Conservation (phyloP, 2,329 filamentous ascomycete genomes). For the Pseudonectria buxi region DNA sequence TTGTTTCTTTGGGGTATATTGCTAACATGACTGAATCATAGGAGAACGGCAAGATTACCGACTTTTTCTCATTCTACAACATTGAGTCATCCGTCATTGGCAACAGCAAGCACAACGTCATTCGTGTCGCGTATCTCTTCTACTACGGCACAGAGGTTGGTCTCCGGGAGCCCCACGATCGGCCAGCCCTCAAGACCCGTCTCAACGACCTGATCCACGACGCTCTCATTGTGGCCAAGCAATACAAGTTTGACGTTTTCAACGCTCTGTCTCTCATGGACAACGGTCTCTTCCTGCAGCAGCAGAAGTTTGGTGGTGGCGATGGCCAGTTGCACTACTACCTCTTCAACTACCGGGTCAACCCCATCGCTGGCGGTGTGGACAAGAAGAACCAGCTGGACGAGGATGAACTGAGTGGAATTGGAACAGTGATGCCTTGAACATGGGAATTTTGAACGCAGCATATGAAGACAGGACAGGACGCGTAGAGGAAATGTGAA, state of each 20-base stretch:
- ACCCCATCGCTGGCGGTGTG: slow-evolving; percentile 78
- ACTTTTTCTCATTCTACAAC: slow-evolving; percentile 96
- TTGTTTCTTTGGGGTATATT: no score
- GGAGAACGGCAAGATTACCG: slow-evolving; percentile 69
- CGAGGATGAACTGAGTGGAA: slow-evolving; percentile 70
- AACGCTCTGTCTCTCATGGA: slow-evolving; percentile 92
- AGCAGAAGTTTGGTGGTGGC: slow-evolving; percentile 90
- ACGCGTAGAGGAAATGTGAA: no score
- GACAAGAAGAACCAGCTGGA: slow-evolving; percentile 74
- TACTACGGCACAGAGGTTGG: slow-evolving; percentile 88
- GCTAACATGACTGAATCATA: slow-evolving; percentile 13
- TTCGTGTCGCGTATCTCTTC: slow-evolving; percentile 91
- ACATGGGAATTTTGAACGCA: slow-evolving; percentile 6
- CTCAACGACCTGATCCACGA: slow-evolving; percentile 78
- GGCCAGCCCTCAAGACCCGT: slow-evolving; percentile 62
- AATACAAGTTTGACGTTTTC: slow-evolving; percentile 84
- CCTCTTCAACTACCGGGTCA: slow-evolving; percentile 91
- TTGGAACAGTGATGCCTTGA: slow-evolving; percentile 76
- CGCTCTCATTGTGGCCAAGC: slow-evolving; percentile 80
- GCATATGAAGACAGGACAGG: no score
- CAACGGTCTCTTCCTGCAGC: slow-evolving; percentile 85
- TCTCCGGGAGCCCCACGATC: slow-evolving; percentile 51
- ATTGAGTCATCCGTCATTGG: slow-evolving; percentile 90
- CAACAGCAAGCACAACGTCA: slow-evolving; percentile 66
- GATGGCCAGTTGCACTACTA: slow-evolving; percentile 97